Base-by-base conservation (phyloP, 78 protist species). In the Trichosphaerium sp. region DNA sequence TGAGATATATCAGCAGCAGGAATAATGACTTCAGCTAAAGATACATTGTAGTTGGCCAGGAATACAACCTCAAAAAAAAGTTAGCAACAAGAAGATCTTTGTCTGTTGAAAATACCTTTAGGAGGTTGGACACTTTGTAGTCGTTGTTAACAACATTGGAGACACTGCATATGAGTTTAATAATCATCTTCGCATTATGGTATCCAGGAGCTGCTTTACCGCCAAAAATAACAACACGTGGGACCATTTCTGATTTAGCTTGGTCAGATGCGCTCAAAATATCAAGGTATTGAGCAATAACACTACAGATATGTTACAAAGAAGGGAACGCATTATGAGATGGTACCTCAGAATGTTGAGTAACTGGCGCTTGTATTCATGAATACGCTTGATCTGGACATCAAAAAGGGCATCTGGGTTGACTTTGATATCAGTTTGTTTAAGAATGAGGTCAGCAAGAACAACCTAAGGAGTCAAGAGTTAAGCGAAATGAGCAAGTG, bases 131-230 rank as follows among this genome's bases (percentile, higher is more conserved):
- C 55, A 71, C 69, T 23, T 43, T 56, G 10, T 90, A 86, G 71
- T 94, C 96, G 62, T 63, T 71, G 74, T 94, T 94, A 63, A 91
- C 69, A 23, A 74, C 80, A 29, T 84, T 48, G 41, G 86, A 82
- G 5, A 89, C 81, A 47, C 21, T 47, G 51, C 74, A 84, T 67
- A 89, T 89, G 44, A 94, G 79, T 60, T 85, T 87, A 78, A 94
- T 90, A 72, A 84, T 88, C 58, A 54, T 15, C 83, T 94, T 94
- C 38, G 98, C 98, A 67, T 58, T 84, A 68, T 80, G 55, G 67
- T 94, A 94, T 8, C 93, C 98, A 28, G 96, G 90, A 4, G 98
- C 98, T 0, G 94, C 94, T 77, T 94, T 94, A 23, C 98, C 98
- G 31, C 87, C 95, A 34, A 94, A 67, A 59, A 91, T 55, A 49